phyloP scores from a whole-genome alignment of 345 rosid species.

The Pistacia atlantica region DNA sequence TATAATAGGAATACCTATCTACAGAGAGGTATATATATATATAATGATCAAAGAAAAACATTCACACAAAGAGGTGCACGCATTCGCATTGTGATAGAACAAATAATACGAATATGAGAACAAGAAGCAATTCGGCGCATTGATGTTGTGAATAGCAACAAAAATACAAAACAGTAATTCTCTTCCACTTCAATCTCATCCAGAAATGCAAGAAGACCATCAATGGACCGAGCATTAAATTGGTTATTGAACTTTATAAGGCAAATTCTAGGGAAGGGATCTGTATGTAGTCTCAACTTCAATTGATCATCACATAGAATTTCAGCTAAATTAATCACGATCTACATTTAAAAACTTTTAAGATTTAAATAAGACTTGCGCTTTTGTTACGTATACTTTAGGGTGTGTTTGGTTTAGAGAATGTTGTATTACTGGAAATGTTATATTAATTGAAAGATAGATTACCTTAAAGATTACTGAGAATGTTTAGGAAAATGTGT shows the following conservation, averaged over 20 bases:
- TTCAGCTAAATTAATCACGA: conserved; percentile 61
- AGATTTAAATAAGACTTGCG: background rate
- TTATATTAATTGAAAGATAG: too few relatives aligned
- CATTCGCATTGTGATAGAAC: conserved; percentile 73
- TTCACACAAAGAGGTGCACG: conserved; percentile 79
- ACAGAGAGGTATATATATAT: too few relatives aligned
- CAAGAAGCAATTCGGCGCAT: conserved; percentile 89
- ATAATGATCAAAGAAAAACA: background rate
- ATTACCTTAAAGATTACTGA: too few relatives aligned
- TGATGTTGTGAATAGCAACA: conserved; percentile 77
- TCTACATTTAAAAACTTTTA: conserved; percentile 39
- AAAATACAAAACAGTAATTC: conserved; percentile 58
- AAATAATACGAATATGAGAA: conserved; percentile 68
- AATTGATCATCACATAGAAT: conserved; percentile 48
- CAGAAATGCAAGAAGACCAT: conserved; percentile 69
- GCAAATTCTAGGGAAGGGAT: too few relatives aligned
- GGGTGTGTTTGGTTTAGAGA: too few relatives aligned
- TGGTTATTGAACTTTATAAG: too few relatives aligned
- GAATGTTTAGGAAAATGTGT: too few relatives aligned
- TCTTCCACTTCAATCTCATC: conserved; percentile 48
- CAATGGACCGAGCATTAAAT: conserved; percentile 45
- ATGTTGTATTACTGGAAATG: too few relatives aligned
- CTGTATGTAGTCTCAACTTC: too few relatives aligned
- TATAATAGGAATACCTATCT: too few relatives aligned
- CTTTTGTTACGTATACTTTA: too few relatives aligned